Percentiles rank a stretch among this genome's conserved stretches.
These are phyloP conservation scores for Solanum chaucha DNA, from an alignment of 257 asterid genomes.

Conservation along the genomic window DNA sequence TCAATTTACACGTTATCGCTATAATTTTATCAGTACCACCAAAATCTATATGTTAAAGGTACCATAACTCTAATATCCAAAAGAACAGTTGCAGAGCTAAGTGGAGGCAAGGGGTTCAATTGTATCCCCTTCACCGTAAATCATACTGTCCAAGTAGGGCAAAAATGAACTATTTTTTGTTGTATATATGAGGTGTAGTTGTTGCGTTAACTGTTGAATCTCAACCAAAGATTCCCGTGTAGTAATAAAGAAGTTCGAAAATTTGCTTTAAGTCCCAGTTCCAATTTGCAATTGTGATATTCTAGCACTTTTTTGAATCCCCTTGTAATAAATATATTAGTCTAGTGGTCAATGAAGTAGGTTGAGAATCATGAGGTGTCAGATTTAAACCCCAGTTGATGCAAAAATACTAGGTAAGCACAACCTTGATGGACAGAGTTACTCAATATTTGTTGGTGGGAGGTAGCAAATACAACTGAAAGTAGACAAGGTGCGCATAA, in stretches of 20 bases:
- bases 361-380: not conserved
- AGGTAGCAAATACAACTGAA: not conserved
- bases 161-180: not conserved
- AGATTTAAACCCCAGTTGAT: not conserved
- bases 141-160: not conserved
- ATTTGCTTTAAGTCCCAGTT: not conserved
- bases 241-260: not conserved
- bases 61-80: not conserved
- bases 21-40: not conserved
- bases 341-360: not conserved
- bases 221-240: not conserved
- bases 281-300: not conserved
- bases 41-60: not conserved
- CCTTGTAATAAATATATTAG: not conserved
- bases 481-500: not conserved
- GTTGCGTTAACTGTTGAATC: not conserved
- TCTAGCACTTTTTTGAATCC: not conserved
- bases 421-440: not conserved
- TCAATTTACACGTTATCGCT: constrained; percentile 2
- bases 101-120: not conserved
- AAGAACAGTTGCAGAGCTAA: not conserved
- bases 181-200: not conserved
- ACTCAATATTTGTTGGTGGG: not conserved
- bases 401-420: not conserved
- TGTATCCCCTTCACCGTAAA: not conserved